phyloP scores from a whole-genome alignment of 1,284 basidiomycete species.

The Cutaneotrichosporon cutaneum region DNA sequence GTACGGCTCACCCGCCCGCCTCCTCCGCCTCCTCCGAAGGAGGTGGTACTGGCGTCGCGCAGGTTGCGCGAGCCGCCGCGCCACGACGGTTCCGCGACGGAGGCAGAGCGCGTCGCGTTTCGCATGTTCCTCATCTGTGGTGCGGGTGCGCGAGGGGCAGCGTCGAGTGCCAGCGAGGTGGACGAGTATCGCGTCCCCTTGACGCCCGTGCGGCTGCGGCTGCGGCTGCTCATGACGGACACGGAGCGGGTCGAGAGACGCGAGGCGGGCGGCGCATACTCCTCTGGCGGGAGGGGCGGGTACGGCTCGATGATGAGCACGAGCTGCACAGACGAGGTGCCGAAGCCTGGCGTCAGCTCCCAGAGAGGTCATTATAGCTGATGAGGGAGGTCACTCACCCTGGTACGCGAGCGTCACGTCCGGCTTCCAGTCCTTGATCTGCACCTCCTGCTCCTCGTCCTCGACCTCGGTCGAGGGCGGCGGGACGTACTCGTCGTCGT shows the following conservation, averaged over 20 bases:
- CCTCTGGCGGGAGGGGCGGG: constrained; percentile 40
- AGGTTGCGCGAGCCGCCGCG: constrained; percentile 24
- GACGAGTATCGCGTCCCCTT: constrained; percentile 35
- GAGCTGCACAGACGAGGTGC: constrained; percentile 47
- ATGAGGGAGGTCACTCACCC: constrained; percentile 37
- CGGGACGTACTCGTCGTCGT: constrained; percentile 10
- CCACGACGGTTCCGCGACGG: constrained; percentile 24
- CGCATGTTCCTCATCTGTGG: constrained; percentile 37
- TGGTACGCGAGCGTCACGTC: constrained; percentile 44
- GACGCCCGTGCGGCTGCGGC: constrained; percentile 29
- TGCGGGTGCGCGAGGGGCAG: not conserved
- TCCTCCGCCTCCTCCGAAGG: constrained; percentile 14
- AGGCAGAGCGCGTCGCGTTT: constrained; percentile 42
- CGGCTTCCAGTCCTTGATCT: constrained; percentile 51
- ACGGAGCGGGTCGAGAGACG: constrained; percentile 45
- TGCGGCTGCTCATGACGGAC: constrained; percentile 36
- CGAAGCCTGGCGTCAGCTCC: constrained; percentile 38
- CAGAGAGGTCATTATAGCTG: not conserved
- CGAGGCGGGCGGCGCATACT: constrained; percentile 48
- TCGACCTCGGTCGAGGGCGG: not conserved
- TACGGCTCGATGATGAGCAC: constrained; percentile 51
- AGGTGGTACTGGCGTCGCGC: constrained; percentile 20
- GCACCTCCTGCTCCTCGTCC: constrained; percentile 18
- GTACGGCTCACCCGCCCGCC: no score
- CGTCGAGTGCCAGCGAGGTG: constrained; percentile 31